Evolutionary conservation across 108 stramenopile genomes (phyloP), one percentile per base, ranked within the genome.

Genomic region (Thalassiosira profunda): DNA sequence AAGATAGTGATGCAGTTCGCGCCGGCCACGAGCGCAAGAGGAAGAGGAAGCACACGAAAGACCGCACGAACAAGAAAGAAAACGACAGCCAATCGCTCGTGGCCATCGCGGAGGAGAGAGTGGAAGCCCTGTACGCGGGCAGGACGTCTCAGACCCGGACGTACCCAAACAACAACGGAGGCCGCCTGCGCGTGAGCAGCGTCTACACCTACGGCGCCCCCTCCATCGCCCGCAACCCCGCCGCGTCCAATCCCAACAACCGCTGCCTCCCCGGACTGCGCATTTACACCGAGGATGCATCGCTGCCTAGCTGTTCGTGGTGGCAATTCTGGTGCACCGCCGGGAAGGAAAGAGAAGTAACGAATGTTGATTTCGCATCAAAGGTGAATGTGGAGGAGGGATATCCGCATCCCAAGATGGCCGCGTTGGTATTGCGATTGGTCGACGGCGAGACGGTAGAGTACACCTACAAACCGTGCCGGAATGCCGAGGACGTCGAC

Each of bases 181-280:
- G n/a, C n/a, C n/a, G n/a, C n/a, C 59, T 24, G 6, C 24, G 14
- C 20, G 60, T 62, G 11, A 30, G 47, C 33, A 20, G 11, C 6
- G 4, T 73, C 5, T 73, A 73, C 63, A 73, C 72, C 45, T 73
- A 64, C 35, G 72, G 72, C 30, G 72, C 72, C 29, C 72, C 72
- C 6, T 63, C 72, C 11, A 44, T 73, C 15, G 42, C 62, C 44
- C 25, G 41, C 17, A 34, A 41, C 60, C 34, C 60, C 9, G 44
- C 52, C 44, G 25, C 40, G 30, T 70, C 71, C 54, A 54, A 72
- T 54, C 61, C 60, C 15, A 17, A 46, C 23, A 73, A 63, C 17
- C 43, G 38, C 8, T 73, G 72, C 46, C 49, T 64, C 21, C 72
- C 63, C 1, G 72, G 72, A 1, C 47, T 58, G 11, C 62, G 72